Evolutionary conservation across 2,329 filamentous ascomycete genomes (phyloP).

Genomic region (Xylaria sp.): DNA sequence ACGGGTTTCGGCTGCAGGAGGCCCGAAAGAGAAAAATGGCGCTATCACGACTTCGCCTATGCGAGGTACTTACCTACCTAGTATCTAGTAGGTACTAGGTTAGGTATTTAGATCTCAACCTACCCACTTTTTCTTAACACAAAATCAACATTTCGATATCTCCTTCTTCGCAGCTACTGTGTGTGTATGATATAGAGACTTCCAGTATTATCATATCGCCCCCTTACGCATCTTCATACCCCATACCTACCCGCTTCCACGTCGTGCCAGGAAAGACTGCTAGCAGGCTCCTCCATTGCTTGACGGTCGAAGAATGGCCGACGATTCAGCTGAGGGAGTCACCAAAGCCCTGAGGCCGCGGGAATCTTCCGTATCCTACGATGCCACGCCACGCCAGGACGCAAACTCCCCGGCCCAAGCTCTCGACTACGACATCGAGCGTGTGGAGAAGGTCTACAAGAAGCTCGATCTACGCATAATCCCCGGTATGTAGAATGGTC

Average conservation of each 20-base stretch:
- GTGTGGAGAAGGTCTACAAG: constrained; percentile 66
- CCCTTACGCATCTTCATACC: neutral
- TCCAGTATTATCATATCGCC: neutral
- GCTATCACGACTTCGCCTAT: constrained; percentile 14
- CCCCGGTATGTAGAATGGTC: constrained; percentile 56
- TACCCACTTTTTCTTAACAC: constrained; percentile 10
- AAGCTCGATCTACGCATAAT: constrained; percentile 71
- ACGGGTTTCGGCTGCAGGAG: constrained; percentile 2
- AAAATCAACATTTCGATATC: neutral
- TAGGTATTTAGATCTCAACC: neutral
- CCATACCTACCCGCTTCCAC: neutral
- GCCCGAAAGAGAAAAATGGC: constrained; percentile 14
- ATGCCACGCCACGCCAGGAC: constrained; percentile 36
- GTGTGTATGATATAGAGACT: neutral
- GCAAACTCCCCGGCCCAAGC: constrained; percentile 36
- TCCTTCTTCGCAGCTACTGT: neutral
- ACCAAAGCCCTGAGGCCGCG: constrained; percentile 45
- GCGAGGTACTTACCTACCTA: neutral
- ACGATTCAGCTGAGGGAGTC: constrained; percentile 50
- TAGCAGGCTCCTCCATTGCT: constrained; percentile 66
- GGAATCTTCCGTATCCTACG: constrained; percentile 36
- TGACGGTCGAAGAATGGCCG: constrained; percentile 61
- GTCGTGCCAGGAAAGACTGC: constrained; percentile 55
- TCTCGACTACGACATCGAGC: constrained; percentile 59
- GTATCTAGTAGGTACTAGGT: too few species aligned